Evolutionary conservation across 139 green algal genomes (phyloP), one percentile per base, ranked within the genome.

Genomic region (Auxenochlorella pyrenoidosa): DNA sequence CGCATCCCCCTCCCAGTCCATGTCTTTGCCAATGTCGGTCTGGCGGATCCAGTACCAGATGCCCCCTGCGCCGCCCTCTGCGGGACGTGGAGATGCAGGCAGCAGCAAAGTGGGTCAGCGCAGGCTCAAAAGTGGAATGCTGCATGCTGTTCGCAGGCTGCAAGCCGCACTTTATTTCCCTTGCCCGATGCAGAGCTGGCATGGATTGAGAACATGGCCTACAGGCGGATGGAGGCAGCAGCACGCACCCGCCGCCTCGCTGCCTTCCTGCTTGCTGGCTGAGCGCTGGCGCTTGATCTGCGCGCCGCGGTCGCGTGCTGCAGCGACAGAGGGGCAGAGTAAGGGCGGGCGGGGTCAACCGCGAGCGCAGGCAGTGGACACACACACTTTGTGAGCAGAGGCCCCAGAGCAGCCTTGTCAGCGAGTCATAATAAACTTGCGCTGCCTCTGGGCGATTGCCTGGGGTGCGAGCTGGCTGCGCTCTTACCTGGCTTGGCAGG

Each of bases 1-100:
- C 59, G 79, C 76, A 43, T 59, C 80, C 19, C 38, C 80, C 26
- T 76, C 60, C 80, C 80, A 85, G 41, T 85, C 80, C 59, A 85
- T 41, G 63, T 85, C 80, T 44, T 81, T 24, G 26, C 28, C 81
- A 66, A 43, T 86, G 70, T 63, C 59, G 24, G 60, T 85, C 26
- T 19, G 41, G 26, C 44, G 63, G 16, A 85, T 77, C 36, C 18
- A 85, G 40, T 32, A 3, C 80, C 80, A 85, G 28, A 85, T 85
- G 60, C 34, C 80, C 40, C 60, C 63, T 6, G 58, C 58, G 26
- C 58, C 79, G 54, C 36, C 5, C n/a, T 38, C 78, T 8, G 38
- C 78, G 26, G 78, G 36, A 36, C 3, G 36, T 21, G 13, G 12
- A 21, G 75, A 58, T 38, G 0, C 68, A 38, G 3, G n/a, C 54